Evolutionary conservation across 1,139 yeast species (phyloP).

Genomic region (Yamadazyma atmosphaerica): DNA sequence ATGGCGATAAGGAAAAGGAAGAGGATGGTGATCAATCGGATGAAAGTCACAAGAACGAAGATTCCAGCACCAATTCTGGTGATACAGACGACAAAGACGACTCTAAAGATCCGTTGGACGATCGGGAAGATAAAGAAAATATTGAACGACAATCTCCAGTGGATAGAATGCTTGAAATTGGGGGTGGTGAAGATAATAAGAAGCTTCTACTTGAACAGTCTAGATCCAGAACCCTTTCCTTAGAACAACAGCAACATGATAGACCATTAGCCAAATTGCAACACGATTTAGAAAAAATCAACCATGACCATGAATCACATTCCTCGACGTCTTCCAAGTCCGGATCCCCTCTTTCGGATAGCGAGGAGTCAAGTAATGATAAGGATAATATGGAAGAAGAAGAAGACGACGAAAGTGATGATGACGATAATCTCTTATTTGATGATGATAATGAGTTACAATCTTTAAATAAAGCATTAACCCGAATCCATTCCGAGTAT

Average conservation of each 20-base stretch:
- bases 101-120: conserved; percentile 10
- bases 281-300: conserved; percentile 64
- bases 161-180: conserved; percentile 48
- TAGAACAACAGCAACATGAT: conserved; percentile 69
- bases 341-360: conserved; percentile 3
- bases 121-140: conserved; percentile 12
- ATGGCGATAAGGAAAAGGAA: too few relatives aligned
- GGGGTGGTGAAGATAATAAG: conserved; percentile 50
- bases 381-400: conserved; percentile 9
- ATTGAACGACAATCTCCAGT: conserved; percentile 40
- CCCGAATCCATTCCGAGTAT: conserved; percentile 64
- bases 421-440: conserved; percentile 59
- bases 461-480: conserved; percentile 62
- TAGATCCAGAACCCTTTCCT: conserved; percentile 53
- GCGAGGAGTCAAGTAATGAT: conserved; percentile 16
- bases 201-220: conserved; percentile 51
- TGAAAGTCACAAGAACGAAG: conserved; percentile 7
- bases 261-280: conserved; percentile 85
- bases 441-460: conserved; percentile 82
- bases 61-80: too few relatives aligned
- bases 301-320: conserved; percentile 29
- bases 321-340: conserved; percentile 10
- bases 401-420: conserved; percentile 34
- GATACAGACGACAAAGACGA: too few relatives aligned
- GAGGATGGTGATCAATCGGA: conserved; percentile 10